These are phyloP conservation scores for Coemansia sp. DNA, from an alignment of 192 early-diverging fungal species.

Conservation along the genomic window DNA sequence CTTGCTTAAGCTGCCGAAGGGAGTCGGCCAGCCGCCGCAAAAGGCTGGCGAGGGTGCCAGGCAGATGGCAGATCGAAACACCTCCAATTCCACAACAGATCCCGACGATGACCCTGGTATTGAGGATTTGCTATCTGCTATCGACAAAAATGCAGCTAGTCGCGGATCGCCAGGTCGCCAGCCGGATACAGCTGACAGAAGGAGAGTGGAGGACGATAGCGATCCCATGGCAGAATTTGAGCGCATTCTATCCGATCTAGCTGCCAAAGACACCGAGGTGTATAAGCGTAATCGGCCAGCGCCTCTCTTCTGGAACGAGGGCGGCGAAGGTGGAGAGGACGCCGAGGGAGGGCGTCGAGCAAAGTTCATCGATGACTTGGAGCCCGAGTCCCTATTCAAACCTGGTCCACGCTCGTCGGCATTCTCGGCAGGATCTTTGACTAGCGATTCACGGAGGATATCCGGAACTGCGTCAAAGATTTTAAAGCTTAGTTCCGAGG, in stretches of 20 bases:
- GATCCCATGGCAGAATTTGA: constrained; percentile 47
- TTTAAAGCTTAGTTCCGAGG: not conserved
- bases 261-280: constrained; percentile 17
- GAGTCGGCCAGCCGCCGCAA: not conserved
- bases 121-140: constrained; percentile 20
- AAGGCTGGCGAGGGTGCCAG: not conserved
- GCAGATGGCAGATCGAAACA: not conserved
- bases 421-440: constrained; percentile 27
- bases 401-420: constrained; percentile 26
- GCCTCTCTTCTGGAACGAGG: constrained; percentile 36
- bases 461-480: constrained; percentile 24
- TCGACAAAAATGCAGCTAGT: constrained; percentile 16
- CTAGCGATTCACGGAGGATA: constrained; percentile 14
- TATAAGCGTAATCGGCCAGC: constrained; percentile 21
- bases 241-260: constrained; percentile 41
- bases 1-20: constrained; percentile 18
- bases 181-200: not conserved
- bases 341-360: not conserved
- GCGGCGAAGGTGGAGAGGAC: not conserved
- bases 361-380: constrained; percentile 20
- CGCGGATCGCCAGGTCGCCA: not conserved
- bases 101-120: constrained; percentile 11
- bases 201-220: not conserved
- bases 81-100: not conserved
- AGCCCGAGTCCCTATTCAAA: constrained; percentile 25